phyloP scores from a whole-genome alignment of 2,329 filamentous ascomycete species.

The Penicillium sp. region DNA sequence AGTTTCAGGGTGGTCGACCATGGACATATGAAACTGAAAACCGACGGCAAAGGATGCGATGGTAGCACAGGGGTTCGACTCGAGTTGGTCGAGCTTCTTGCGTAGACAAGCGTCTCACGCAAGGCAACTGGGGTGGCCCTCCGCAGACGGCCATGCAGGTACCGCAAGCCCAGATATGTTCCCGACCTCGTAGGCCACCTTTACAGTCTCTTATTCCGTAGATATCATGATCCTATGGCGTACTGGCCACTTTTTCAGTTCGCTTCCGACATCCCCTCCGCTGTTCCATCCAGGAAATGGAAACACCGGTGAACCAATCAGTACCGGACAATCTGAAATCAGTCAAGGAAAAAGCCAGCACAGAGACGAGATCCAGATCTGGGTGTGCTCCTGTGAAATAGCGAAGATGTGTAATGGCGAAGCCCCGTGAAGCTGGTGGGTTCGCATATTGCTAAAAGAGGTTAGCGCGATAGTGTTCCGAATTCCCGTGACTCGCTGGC shows the following conservation, averaged over 20 bases:
- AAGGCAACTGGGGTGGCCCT: slow-evolving; percentile 1
- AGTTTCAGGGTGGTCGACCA: not conserved
- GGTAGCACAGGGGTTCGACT: not conserved
- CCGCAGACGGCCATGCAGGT: slow-evolving; percentile 12
- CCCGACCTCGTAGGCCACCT: not conserved
- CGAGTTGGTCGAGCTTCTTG: not conserved
- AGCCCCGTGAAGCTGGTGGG: slow-evolving; percentile 12
- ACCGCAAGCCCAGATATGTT: not conserved
- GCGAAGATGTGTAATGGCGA: slow-evolving; percentile 7
- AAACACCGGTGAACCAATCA: not conserved
- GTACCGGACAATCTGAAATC: not conserved
- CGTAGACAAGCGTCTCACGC: slow-evolving; percentile 6
- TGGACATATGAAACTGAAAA: not conserved
- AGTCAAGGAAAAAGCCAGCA: not conserved
- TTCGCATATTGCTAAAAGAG: slow-evolving; percentile 18
- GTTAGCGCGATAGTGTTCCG: slow-evolving; percentile 17
- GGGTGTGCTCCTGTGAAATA: not conserved
- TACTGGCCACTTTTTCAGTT: not conserved
- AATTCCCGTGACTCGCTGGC: slow-evolving; percentile 26
- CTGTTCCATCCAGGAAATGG: not conserved
- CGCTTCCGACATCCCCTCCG: no score
- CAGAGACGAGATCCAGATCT: not conserved
- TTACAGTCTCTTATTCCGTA: not conserved
- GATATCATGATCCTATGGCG: not conserved
- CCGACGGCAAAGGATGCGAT: not conserved